These are phyloP conservation scores for Cephalotrichum gorgonifer DNA, from an alignment of 2,329 filamentous ascomycete species.

Conservation along the genomic window DNA sequence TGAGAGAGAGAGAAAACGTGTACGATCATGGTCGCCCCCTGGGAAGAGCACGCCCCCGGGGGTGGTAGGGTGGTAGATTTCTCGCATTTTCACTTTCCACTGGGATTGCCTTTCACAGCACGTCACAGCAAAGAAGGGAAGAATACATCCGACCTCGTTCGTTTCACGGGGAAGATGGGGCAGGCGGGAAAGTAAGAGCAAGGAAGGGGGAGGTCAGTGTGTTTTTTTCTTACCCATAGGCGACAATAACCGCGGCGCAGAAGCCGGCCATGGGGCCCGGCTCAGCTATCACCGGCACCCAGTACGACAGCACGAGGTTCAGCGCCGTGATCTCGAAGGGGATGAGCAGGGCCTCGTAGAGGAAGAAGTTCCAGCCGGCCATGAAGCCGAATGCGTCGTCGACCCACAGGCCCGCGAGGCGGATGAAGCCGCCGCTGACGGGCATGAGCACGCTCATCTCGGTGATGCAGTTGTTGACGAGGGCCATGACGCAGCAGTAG, in stretches of 20 bases:
- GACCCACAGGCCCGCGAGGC: conserved; percentile 54
- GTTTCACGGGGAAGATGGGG: conserved; percentile 67
- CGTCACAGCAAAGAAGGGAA: conserved; percentile 42
- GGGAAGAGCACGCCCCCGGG: too few species aligned
- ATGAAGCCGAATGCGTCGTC: conserved; percentile 55
- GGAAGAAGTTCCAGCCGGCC: conserved; percentile 32
- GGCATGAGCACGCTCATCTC: conserved; percentile 57
- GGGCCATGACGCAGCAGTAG: conserved; percentile 32
- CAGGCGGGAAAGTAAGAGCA: conserved; percentile 23
- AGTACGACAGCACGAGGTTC: conserved; percentile 30
- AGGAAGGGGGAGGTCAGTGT: too few species aligned
- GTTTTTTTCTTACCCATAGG: conserved; percentile 6
- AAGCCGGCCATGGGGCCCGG: conserved; percentile 63
- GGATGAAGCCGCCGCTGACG: conserved; percentile 52
- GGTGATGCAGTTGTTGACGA: conserved; percentile 56
- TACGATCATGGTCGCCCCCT: too few species aligned
- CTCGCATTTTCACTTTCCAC: neutral
- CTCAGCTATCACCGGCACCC: conserved; percentile 38
- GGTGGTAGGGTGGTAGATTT: neutral
- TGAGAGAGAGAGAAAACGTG: too few species aligned
- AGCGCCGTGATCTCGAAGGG: conserved; percentile 32
- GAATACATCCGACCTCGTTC: conserved; percentile 27
- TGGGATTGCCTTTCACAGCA: neutral
- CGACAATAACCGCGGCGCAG: conserved; percentile 43
- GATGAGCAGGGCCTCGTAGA: conserved; percentile 32